These are phyloP conservation scores for Wickerhamiella siamensis DNA, from an alignment of 805 yeast genomes.

Conservation along the genomic window DNA sequence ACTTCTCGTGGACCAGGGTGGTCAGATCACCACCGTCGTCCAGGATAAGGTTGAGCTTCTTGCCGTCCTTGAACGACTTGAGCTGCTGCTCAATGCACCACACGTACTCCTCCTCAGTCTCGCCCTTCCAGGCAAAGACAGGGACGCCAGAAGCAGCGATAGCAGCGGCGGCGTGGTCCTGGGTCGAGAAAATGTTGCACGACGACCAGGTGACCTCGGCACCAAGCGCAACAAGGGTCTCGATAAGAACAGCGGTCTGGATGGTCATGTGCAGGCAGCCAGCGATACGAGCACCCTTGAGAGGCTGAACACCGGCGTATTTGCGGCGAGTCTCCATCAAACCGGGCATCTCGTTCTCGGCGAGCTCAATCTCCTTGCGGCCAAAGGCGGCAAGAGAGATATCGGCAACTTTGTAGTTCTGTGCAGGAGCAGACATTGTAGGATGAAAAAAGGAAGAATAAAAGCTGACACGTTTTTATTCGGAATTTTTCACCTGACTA, in stretches of 20 bases:
- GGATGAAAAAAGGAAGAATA: neutral
- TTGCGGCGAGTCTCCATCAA: slow-evolving; percentile 91
- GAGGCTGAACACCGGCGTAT: slow-evolving; percentile 85
- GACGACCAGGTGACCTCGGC: slow-evolving; percentile 99
- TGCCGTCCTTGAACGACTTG: slow-evolving; percentile 90
- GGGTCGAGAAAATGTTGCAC: slow-evolving; percentile 98
- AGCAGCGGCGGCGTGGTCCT: slow-evolving; percentile 99
- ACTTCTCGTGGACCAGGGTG: slow-evolving; percentile 87
- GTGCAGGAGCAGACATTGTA: slow-evolving; percentile 47
- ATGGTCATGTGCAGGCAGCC: slow-evolving; percentile 99
- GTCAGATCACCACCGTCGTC: slow-evolving; percentile 99
- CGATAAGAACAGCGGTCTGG: slow-evolving; percentile 97
- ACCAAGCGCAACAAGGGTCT: slow-evolving; percentile 92
- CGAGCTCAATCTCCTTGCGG: slow-evolving; percentile 96
- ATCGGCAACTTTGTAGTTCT: slow-evolving; percentile 90
- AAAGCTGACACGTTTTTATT: neutral
- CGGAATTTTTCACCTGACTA: neutral
- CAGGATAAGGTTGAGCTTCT: slow-evolving; percentile 89
- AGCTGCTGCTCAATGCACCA: slow-evolving; percentile 99
- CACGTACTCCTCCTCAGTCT: slow-evolving; percentile 97
- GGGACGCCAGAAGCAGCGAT: slow-evolving; percentile 99
- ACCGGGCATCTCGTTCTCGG: slow-evolving; percentile 99
- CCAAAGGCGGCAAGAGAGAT: slow-evolving; percentile 98
- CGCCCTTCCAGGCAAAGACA: slow-evolving; percentile 99
- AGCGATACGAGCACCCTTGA: slow-evolving; percentile 96